Evolutionary conservation across 1,284 basidiomycete genomes (phyloP), one percentile per base, ranked within the genome.

Genomic region (Pseudozyma hubeiensis): DNA sequence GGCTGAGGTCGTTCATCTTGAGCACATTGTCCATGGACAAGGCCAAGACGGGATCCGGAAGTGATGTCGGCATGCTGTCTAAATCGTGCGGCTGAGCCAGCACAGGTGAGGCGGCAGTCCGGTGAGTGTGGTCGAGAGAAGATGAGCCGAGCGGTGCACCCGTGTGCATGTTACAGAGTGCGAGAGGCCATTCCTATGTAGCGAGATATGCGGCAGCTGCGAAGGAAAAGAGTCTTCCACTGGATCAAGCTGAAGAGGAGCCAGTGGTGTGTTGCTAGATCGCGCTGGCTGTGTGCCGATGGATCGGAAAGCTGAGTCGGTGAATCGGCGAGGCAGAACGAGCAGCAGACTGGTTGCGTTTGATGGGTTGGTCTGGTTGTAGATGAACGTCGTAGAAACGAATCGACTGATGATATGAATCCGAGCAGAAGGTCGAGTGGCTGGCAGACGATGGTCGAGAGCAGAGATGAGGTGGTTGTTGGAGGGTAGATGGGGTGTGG

Each of bases 11-110:
- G 54, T 75, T 75, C 40, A 79, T 58, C 43, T 76, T 76, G 41
- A 75, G 67, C 44, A 80, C 60, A 19, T 72, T 78, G 68, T 63
- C 70, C 64, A 74, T 69, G 50, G 77, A 79, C 52, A 80, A 52
- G 35, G 74, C 74, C 66, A 80, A 59, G 39, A 80, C 75, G 24
- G 78, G 78, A 43, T 79, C 77, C 13, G 76, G 66, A 39, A 78
- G 74, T 11, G 67, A 51, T 14, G 63, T 51, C 1, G 63, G 72
- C 72, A 74, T 74, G 57, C 35, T 60, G 71, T 57, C 40, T 39
- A 35, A 31, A 17, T 29, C 49, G 39, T 60, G 56, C 33, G 57
- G 55, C 46, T 37, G 31, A 17, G 53, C 46, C 47, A 51, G 39
- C 39, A 51, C 17, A 5, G 50, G 54, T 9, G 33, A n/a, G 10